Percentiles rank a stretch among this genome's conserved stretches.
Evolutionary conservation across 1,139 yeast species (phyloP).

Genomic region (Yamadazyma mexicana): DNA sequence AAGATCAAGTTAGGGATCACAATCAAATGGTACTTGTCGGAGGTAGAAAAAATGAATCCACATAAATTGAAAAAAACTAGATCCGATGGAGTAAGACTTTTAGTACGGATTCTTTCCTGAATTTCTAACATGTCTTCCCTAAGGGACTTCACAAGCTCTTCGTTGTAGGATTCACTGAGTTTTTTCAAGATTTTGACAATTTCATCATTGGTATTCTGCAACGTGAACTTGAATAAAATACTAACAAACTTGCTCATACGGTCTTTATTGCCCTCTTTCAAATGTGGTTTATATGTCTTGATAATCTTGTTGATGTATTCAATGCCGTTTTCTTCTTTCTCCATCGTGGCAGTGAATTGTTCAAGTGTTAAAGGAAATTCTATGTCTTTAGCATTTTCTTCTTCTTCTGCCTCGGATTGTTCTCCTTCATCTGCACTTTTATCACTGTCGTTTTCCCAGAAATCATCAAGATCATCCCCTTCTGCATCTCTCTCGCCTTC

Average conservation of each 20-base stretch:
- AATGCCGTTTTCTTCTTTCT: slow-evolving; percentile 25
- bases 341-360: slow-evolving; percentile 49
- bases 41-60: slow-evolving; percentile 83
- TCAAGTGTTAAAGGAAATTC: slow-evolving; percentile 50
- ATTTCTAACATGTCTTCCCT: slow-evolving; percentile 39
- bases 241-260: slow-evolving; percentile 65
- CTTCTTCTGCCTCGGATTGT: slow-evolving; percentile 28
- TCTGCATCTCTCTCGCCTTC: slow-evolving; percentile 64
- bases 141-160: slow-evolving; percentile 52
- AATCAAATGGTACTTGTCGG: slow-evolving; percentile 92
- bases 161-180: slow-evolving; percentile 66
- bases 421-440: slow-evolving; percentile 20
- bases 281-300: slow-evolving; percentile 67
- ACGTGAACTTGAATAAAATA: slow-evolving; percentile 62
- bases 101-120: slow-evolving; percentile 45
- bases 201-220: slow-evolving; percentile 22
- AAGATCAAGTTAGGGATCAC: slow-evolving; percentile 81
- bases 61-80: slow-evolving; percentile 66
- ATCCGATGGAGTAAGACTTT: slow-evolving; percentile 48
- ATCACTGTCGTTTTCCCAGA: slow-evolving; percentile 57
- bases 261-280: slow-evolving; percentile 81
- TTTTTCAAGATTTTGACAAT: slow-evolving; percentile 52
- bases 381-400: slow-evolving; percentile 19
- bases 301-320: slow-evolving; percentile 57
- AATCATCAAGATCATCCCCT: slow-evolving; percentile 71